phyloP scores from a whole-genome alignment of 345 rosid genomes.

The Eucalyptus polybractea region DNA sequence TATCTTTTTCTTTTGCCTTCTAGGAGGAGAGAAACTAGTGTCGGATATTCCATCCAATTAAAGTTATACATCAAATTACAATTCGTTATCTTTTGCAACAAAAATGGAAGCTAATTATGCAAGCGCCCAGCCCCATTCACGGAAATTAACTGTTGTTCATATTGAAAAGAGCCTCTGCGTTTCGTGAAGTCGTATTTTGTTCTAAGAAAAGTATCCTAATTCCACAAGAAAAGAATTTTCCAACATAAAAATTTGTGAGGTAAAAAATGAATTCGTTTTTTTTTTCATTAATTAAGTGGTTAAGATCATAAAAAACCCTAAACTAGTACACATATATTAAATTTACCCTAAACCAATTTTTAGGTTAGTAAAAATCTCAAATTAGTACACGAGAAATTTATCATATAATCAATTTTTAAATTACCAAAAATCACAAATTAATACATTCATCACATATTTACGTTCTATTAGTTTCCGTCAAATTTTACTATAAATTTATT shows the following conservation, averaged over 20 bases:
- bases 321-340: not conserved
- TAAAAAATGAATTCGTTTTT: not conserved
- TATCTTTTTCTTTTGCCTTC: not conserved
- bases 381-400: rapidly evolving
- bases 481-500: too few relatives aligned
- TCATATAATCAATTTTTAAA: too few relatives aligned
- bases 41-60: not conserved
- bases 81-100: not conserved
- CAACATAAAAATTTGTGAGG: not conserved
- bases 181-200: not conserved
- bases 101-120: not conserved
- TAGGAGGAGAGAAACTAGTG: not conserved
- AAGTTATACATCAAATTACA: not conserved
- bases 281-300: not conserved
- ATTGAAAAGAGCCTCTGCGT: not conserved
- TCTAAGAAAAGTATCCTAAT: not conserved
- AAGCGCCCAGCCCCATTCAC: not conserved
- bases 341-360: not conserved
- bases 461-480: rapidly evolving
- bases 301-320: too few relatives aligned
- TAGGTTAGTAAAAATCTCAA: not conserved
- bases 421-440: too few relatives aligned
- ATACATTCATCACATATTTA: rapidly evolving
- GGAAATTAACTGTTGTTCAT: not conserved
- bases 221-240: not conserved